A percentile compares a stretch with the other conserved stretches of the same genome.
Conservation (phyloP, 108 stramenopile species). For the Skeletonema potamos region DNA sequence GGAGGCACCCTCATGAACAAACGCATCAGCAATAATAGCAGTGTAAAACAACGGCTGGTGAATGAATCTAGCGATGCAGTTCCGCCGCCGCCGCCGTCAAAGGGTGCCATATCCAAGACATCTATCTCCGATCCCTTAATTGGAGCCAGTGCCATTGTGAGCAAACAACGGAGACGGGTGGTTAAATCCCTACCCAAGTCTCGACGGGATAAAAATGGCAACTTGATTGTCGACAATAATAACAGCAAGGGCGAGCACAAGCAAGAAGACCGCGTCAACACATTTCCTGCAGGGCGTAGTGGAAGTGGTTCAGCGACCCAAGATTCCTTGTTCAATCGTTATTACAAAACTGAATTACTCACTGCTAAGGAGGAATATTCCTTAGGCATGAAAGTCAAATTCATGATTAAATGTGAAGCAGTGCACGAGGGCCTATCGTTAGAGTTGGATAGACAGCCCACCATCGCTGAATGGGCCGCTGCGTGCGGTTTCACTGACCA, state of each 20-base stretch:
- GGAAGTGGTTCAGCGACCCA: background rate
- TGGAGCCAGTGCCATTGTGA: constrained; percentile 33
- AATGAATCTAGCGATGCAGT: background rate
- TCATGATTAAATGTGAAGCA: constrained; percentile 78
- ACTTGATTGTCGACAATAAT: background rate
- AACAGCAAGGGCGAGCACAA: background rate
- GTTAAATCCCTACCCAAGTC: constrained; percentile 35
- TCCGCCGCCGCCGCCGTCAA: background rate
- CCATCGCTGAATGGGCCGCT: constrained; percentile 79
- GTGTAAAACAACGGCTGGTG: background rate
- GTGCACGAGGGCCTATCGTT: constrained; percentile 75
- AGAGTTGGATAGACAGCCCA: constrained; percentile 52
- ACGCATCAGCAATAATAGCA: background rate
- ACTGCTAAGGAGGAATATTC: constrained; percentile 75
- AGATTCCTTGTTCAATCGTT: constrained; percentile 56
- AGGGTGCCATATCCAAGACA: constrained; percentile 12
- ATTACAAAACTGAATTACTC: constrained; percentile 73
- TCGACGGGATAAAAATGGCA: constrained; percentile 30
- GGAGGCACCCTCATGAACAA: constrained; percentile 32
- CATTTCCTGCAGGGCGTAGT: background rate
- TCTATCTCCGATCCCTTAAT: constrained; percentile 13
- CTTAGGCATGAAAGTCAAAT: constrained; percentile 66
- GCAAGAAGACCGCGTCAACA: background rate
- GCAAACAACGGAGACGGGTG: constrained; percentile 21
- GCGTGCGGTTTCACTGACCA: constrained; percentile 67